A percentile compares a stretch with the other conserved stretches of the same genome.
These are phyloP conservation scores for Manihot esculenta DNA, from an alignment of 441 rosid species.

Conservation along the genomic window DNA sequence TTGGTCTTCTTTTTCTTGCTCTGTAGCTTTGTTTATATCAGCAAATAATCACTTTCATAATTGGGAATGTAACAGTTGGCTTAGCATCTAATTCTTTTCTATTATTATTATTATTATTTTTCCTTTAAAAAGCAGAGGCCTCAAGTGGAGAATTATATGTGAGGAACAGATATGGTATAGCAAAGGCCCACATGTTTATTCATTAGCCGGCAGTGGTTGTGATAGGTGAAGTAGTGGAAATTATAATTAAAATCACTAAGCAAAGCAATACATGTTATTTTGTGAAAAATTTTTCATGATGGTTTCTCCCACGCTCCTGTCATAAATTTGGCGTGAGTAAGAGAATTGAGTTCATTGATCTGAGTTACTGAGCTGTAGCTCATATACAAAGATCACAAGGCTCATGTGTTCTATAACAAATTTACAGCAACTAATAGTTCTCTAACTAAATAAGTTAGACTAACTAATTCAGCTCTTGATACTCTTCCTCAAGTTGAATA, in stretches of 20 bases:
- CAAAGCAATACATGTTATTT: slow-evolving; percentile 1
- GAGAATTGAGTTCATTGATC: too few species aligned
- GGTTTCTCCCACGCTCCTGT: slow-evolving; percentile 1
- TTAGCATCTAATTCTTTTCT: not conserved
- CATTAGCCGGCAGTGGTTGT: slow-evolving; percentile 30
- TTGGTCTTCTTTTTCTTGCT: not conserved
- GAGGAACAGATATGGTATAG: slow-evolving; percentile 10
- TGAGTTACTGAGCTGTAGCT: too few species aligned
- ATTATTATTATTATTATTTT: not conserved
- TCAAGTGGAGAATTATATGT: slow-evolving; percentile 11
- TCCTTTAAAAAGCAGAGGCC: not conserved
- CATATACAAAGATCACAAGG: too few species aligned
- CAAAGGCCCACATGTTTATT: slow-evolving; percentile 37
- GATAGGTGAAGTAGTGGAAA: slow-evolving; percentile 19
- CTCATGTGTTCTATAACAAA: too few species aligned
- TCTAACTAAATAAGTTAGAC: too few species aligned
- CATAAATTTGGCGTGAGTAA: too few species aligned
- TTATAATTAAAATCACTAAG: not conserved
- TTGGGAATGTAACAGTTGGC: slow-evolving; percentile 27
- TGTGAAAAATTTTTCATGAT: not conserved
- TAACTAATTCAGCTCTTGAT: too few species aligned
- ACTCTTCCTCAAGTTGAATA: too few species aligned
- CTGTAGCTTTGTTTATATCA: not conserved
- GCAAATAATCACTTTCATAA: not conserved
- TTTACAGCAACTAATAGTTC: too few species aligned